These are phyloP conservation scores for Triticum monococcum DNA, from an alignment of 176 grass and related monocot genomes.

Conservation along the genomic window DNA sequence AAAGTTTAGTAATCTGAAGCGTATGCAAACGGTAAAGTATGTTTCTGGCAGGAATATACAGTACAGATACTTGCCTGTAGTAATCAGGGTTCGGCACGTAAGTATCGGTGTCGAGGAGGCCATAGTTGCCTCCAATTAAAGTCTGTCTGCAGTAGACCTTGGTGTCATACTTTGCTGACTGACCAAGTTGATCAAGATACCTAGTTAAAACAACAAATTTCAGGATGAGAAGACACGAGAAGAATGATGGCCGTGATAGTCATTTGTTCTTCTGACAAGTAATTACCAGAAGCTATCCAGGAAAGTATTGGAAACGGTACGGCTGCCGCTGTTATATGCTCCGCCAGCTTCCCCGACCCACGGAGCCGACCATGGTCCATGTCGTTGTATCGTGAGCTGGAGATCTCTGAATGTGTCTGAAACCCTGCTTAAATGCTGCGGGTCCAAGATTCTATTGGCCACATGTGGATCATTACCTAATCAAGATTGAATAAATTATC, in stretches of 20 bases:
- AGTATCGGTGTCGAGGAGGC: conserved; percentile 85
- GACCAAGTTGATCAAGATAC: conserved; percentile 96
- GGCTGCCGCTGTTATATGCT: conserved; percentile 92
- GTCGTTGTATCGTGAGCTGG: conserved; percentile 63
- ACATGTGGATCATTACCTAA: conserved; percentile 83
- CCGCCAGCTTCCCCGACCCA: conserved; percentile 98
- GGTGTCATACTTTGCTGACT: conserved; percentile 87
- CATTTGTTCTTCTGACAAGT: conserved; percentile 8
- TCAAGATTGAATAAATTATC: conserved; percentile 11
- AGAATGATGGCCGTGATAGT: neutral
- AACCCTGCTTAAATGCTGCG: conserved; percentile 53
- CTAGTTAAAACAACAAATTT: conserved; percentile 42
- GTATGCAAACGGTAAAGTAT: neutral
- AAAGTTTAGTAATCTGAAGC: conserved; percentile 7
- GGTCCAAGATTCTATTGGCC: conserved; percentile 69
- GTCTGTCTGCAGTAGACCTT: conserved; percentile 94
- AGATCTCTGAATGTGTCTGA: conserved; percentile 86
- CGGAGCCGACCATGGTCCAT: conserved; percentile 78
- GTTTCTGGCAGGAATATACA: neutral
- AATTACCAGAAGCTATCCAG: conserved; percentile 95
- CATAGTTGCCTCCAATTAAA: conserved; percentile 92
- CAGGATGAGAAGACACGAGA: conserved; percentile 18
- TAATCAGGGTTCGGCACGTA: conserved; percentile 94
- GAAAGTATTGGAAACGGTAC: conserved; percentile 76
- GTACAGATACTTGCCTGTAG: conserved; percentile 62